Conservation (phyloP, 2,329 filamentous ascomycete species). For the Capronia americana region DNA sequence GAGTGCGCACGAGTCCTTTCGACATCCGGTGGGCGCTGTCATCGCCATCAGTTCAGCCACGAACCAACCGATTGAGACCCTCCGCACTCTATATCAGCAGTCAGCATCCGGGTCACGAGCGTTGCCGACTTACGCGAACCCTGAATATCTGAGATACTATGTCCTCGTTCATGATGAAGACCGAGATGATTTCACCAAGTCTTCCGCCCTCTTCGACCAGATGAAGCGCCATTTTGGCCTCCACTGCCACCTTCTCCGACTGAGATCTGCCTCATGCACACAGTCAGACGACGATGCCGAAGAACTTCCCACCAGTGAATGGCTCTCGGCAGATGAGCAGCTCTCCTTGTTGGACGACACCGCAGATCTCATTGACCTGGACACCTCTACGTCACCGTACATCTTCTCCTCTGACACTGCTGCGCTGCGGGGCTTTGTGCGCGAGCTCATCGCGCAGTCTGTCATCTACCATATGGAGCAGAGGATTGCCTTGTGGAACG, state of each 20-base stretch:
- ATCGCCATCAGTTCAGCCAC: constrained; percentile 95
- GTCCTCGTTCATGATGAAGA: constrained; percentile 97
- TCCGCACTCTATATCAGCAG: constrained; percentile 81
- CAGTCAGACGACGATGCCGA: constrained; percentile 87
- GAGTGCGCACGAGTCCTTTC: constrained; percentile 87
- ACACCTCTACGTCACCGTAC: constrained; percentile 74
- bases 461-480: constrained; percentile 97
- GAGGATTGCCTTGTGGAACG: constrained; percentile 89
- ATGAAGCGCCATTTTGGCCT: constrained; percentile 99
- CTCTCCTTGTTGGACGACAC: constrained; percentile 73
- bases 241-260: constrained; percentile 87
- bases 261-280: constrained; percentile 83
- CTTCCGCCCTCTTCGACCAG: constrained; percentile 89
- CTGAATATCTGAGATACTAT: constrained; percentile 93
- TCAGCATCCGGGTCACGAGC: constrained; percentile 78
- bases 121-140: constrained; percentile 84
- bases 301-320: constrained; percentile 82
- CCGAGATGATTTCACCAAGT: constrained; percentile 86
- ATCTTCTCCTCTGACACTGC: constrained; percentile 92
- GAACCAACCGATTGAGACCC: constrained; percentile 79
- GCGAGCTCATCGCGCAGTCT: constrained; percentile 94
- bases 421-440: constrained; percentile 84
- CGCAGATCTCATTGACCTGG: constrained; percentile 58
- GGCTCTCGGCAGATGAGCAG: constrained; percentile 88
- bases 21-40: constrained; percentile 91